Conservation (phyloP, 1,284 basidiomycete species). For the Trichosporon sp. region DNA sequence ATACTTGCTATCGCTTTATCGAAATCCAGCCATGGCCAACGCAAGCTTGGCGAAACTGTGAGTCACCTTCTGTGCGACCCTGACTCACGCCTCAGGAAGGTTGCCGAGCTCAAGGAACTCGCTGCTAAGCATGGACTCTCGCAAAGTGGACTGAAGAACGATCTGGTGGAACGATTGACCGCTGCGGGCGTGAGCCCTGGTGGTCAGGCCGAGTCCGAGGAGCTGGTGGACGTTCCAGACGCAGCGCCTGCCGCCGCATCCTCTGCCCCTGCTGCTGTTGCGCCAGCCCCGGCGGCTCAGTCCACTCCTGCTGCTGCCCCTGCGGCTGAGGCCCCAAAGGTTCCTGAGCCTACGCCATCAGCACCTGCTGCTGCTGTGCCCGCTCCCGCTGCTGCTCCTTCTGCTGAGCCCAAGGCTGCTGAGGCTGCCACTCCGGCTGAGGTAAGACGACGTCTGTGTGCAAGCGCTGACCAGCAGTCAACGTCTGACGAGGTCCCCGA, state of each 20-base stretch:
- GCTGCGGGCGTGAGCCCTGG: conserved; percentile 44
- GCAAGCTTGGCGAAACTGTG: conserved; percentile 33
- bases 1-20: background rate
- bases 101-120: conserved; percentile 57
- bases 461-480: background rate
- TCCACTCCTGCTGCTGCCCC: conserved; percentile 14
- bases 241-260: background rate
- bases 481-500: conserved; percentile 23
- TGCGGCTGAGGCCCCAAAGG: background rate
- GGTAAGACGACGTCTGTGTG: background rate
- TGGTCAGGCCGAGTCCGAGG: conserved; percentile 32
- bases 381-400: background rate
- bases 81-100: conserved; percentile 46
- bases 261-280: background rate
- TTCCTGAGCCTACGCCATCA: conserved; percentile 3
- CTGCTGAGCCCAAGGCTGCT: conserved; percentile 2
- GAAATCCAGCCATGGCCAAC: conserved; percentile 15
- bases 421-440: conserved; percentile 23
- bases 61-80: conserved; percentile 21
- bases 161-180: conserved; percentile 55
- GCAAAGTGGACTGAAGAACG: conserved; percentile 57
- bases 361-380: background rate
- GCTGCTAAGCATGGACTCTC: conserved; percentile 47
- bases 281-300: background rate
- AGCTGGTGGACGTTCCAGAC: conserved; percentile 28